These are phyloP conservation scores for Fusarium praegraminearum DNA, from an alignment of 2,329 filamentous ascomycete species.

Conservation along the genomic window DNA sequence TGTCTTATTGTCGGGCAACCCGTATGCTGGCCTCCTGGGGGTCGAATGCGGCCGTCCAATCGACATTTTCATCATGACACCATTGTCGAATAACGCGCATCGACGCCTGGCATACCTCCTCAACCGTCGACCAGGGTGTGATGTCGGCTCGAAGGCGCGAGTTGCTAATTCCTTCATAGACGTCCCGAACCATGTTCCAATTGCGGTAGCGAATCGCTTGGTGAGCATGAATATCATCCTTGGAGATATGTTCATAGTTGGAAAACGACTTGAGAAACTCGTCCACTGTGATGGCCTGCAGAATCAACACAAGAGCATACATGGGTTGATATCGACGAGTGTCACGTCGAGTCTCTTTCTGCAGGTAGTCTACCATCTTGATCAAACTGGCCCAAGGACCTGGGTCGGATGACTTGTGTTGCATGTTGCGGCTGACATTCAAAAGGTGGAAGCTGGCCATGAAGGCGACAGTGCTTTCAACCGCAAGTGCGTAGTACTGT, in stretches of 20 bases:
- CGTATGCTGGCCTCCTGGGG: constrained; percentile 42
- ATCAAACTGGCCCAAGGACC: constrained; percentile 59
- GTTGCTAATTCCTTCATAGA: constrained; percentile 48
- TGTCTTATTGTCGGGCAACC: constrained; percentile 22
- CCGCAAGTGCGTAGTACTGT: constrained; percentile 57
- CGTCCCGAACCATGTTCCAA: constrained; percentile 51
- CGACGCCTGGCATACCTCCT: constrained; percentile 57
- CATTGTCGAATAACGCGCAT: constrained; percentile 58
- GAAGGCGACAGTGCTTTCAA: constrained; percentile 66
- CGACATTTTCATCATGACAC: constrained; percentile 59
- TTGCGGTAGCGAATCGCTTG: constrained; percentile 47
- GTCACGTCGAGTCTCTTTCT: constrained; percentile 55
- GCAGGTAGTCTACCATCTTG: constrained; percentile 58
- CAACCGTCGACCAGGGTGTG: constrained; percentile 58
- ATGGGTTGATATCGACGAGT: constrained; percentile 55
- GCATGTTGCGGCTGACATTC: constrained; percentile 59
- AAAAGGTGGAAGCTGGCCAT: constrained; percentile 65
- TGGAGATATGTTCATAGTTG: constrained; percentile 40
- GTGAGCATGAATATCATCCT: constrained; percentile 42
- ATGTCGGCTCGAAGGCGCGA: constrained; percentile 50
- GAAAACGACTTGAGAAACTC: constrained; percentile 57
- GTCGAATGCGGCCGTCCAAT: constrained; percentile 58
- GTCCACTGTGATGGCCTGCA: constrained; percentile 60
- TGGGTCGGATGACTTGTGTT: constrained; percentile 58
- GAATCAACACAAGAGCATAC: constrained; percentile 57